phyloP scores from a whole-genome alignment of 139 green algal species.

The Gonium pectorale region DNA sequence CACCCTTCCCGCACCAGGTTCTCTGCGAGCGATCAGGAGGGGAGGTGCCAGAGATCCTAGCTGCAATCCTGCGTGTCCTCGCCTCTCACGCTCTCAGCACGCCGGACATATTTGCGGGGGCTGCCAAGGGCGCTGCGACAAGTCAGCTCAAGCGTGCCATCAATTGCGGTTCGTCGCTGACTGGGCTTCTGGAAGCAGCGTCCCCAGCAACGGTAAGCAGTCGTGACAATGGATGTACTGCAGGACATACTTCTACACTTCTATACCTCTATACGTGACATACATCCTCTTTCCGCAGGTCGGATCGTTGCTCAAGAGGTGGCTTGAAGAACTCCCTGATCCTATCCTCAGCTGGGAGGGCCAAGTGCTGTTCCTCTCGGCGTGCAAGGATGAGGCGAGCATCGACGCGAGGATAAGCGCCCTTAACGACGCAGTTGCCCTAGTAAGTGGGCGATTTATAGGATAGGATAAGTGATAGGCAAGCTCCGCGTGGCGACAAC shows the following conservation, averaged over 20 bases:
- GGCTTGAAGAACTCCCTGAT: conserved; percentile 36
- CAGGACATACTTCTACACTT: background rate
- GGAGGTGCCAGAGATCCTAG: conserved; percentile 18
- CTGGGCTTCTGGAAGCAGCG: background rate
- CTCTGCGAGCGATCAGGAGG: background rate
- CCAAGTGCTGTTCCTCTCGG: conserved; percentile 25
- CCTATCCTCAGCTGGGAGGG: conserved; percentile 26
- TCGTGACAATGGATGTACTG: background rate
- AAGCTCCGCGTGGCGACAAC: no score
- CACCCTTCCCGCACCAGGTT: no score
- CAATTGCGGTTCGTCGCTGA: background rate
- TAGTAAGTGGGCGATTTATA: background rate
- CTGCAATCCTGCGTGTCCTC: conserved; percentile 14
- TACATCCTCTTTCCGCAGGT: conserved; percentile 4
- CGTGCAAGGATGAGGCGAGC: conserved; percentile 40
- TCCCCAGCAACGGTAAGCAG: background rate
- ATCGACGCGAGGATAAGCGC: conserved; percentile 18
- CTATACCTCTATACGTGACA: background rate
- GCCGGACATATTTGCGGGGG: conserved; percentile 6
- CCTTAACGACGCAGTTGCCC: background rate
- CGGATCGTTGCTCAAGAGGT: conserved; percentile 27
- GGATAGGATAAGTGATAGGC: no score
- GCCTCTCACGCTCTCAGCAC: background rate
- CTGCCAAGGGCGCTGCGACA: background rate
- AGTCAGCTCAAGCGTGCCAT: conserved; percentile 11